These are phyloP conservation scores for Talaromyces wortmannii DNA, from an alignment of 495 filamentous ascomycete species.

Conservation along the genomic window DNA sequence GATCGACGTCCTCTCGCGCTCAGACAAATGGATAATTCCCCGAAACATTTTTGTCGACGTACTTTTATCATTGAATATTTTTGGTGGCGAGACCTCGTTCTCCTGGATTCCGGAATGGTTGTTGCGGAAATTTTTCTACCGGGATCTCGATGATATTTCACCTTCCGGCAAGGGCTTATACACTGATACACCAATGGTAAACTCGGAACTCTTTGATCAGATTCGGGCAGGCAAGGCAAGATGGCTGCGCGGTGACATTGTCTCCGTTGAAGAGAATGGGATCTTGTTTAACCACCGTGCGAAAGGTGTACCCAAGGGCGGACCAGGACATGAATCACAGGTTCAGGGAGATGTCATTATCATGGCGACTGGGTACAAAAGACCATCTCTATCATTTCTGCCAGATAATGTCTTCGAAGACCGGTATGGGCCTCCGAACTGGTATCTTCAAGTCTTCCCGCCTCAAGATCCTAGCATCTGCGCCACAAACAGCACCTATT, in stretches of 20 bases:
- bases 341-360: conserved; percentile 71
- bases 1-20: conserved; percentile 67
- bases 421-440: conserved; percentile 72
- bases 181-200: conserved; percentile 82
- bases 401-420: conserved; percentile 63
- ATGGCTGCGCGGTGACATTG: conserved; percentile 77
- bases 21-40: conserved; percentile 87
- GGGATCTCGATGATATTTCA: conserved; percentile 72
- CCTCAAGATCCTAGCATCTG: conserved; percentile 53
- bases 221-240: conserved; percentile 68
- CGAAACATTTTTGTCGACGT: conserved; percentile 69
- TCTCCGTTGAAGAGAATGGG: conserved; percentile 55
- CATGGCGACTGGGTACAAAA: conserved; percentile 75
- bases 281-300: conserved; percentile 63
- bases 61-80: conserved; percentile 69
- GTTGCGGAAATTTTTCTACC: conserved; percentile 75
- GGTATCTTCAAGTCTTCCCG: conserved; percentile 84
- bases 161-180: conserved; percentile 66
- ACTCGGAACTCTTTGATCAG: conserved; percentile 70
- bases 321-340: conserved; percentile 55
- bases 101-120: conserved; percentile 74
- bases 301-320: conserved; percentile 65
- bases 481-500: conserved; percentile 78
- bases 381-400: conserved; percentile 66
- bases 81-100: conserved; percentile 66